A percentile compares a stretch with the other conserved stretches of the same genome.
Conservation (phyloP, 2,329 filamentous ascomycete species). For the Sporothrix curviconia region DNA sequence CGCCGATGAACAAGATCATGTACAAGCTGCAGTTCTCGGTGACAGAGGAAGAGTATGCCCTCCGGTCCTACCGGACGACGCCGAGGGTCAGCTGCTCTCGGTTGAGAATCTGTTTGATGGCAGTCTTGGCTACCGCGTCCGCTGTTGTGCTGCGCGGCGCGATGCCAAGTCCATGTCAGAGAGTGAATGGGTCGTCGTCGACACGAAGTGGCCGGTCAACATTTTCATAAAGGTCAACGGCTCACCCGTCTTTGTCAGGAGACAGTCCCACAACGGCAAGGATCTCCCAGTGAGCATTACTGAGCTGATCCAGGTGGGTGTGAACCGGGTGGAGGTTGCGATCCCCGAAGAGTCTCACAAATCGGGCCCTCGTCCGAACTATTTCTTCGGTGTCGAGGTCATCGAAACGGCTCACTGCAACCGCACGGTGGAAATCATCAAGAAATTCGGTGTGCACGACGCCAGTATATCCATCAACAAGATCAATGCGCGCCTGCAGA, state of each 20-base stretch:
- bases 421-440: conserved; percentile 36
- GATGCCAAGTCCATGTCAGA: conserved; percentile 29
- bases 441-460: conserved; percentile 32
- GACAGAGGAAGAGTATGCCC: conserved; percentile 28
- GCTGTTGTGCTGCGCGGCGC: conserved; percentile 45
- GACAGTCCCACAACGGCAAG: conserved; percentile 66
- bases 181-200: conserved; percentile 54
- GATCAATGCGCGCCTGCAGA: conserved; percentile 45
- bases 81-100: conserved; percentile 28
- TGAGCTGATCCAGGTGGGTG: conserved; percentile 46
- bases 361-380: conserved; percentile 23
- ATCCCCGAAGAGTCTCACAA: conserved; percentile 26
- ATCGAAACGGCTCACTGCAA: conserved; percentile 50
- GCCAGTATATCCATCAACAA: conserved; percentile 44
- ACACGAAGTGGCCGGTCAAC: conserved; percentile 64
- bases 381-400: conserved; percentile 60
- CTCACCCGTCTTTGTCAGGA: conserved; percentile 48
- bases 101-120: conserved; percentile 40
- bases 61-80: conserved; percentile 30
- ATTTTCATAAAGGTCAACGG: conserved; percentile 65
- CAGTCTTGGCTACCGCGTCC: conserved; percentile 59
- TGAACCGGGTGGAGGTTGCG: conserved; percentile 56
- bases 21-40: conserved; percentile 44
- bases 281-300: conserved; percentile 74
- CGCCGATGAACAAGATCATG: conserved; percentile 30